These are phyloP conservation scores for Lignosus rhinocerotis DNA, from an alignment of 1,284 basidiomycete species.

Conservation along the genomic window DNA sequence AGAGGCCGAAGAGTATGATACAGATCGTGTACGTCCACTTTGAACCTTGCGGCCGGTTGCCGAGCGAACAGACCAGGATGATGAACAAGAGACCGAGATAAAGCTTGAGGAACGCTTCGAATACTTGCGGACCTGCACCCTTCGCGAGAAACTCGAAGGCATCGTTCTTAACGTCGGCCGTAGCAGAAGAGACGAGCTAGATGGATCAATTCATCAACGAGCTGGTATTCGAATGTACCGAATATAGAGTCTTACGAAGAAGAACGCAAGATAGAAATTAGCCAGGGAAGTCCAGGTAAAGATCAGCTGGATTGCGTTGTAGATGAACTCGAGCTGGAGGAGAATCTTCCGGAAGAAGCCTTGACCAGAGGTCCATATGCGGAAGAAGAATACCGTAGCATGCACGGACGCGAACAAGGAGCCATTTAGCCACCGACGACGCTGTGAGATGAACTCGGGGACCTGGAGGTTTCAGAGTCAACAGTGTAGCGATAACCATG, in stretches of 20 bases:
- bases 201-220: neutral
- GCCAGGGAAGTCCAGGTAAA: conserved; percentile 86
- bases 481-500: neutral
- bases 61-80: conserved; percentile 78
- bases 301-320: conserved; percentile 76
- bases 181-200: conserved; percentile 79
- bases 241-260: conserved; percentile 59
- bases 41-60: conserved; percentile 86
- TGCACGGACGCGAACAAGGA: conserved; percentile 86
- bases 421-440: conserved; percentile 89
- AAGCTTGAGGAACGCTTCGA: conserved; percentile 82
- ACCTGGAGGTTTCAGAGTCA: conserved; percentile 39
- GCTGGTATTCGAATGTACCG: neutral
- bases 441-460: conserved; percentile 89
- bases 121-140: conserved; percentile 75
- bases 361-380: conserved; percentile 91
- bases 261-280: conserved; percentile 83
- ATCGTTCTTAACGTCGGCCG: conserved; percentile 51
- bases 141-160: conserved; percentile 78
- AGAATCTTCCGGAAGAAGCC: conserved; percentile 81
- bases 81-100: conserved; percentile 79
- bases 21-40: conserved; percentile 82
- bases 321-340: conserved; percentile 84
- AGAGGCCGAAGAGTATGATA: conserved; percentile 74
- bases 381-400: conserved; percentile 81